Percentiles rank a stretch among this genome's conserved stretches.
Conservation (phyloP, 2,329 filamentous ascomycete species). For the Calonectria pseudoreteaudii region DNA sequence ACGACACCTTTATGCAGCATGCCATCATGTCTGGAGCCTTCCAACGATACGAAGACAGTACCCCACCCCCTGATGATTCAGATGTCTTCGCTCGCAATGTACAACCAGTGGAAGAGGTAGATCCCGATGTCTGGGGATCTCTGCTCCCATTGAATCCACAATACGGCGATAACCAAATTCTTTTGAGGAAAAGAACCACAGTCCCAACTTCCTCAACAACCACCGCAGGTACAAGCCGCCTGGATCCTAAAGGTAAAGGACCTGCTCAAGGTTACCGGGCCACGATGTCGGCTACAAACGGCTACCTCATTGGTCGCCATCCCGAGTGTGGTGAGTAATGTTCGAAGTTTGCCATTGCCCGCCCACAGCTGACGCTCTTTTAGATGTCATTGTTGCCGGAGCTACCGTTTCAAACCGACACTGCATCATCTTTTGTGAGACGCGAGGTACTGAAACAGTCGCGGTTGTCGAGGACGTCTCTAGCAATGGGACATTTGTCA, state of each 20-base stretch:
- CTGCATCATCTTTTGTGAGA: background rate
- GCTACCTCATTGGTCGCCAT: background rate
- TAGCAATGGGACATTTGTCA: background rate
- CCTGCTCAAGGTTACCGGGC: background rate
- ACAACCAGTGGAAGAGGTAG: background rate
- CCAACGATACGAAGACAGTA: background rate
- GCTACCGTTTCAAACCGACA: background rate
- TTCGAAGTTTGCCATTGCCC: background rate
- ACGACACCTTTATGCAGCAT: background rate
- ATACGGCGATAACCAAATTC: background rate
- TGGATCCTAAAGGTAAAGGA: background rate
- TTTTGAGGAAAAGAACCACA: background rate
- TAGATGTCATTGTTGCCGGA: background rate
- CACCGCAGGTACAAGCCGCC: background rate
- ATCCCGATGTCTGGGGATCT: background rate
- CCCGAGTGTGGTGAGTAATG: background rate
- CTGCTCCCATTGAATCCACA: background rate
- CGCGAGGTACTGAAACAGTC: background rate
- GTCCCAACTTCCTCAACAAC: background rate
- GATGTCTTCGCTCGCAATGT: background rate
- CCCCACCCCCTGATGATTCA: background rate
- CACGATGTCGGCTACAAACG: background rate
- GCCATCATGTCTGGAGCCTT: background rate
- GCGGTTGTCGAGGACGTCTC: background rate
- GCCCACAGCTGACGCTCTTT: background rate